Conservation (phyloP, 148 eudicot genomes). For the Fagopyrum esculentum region DNA sequence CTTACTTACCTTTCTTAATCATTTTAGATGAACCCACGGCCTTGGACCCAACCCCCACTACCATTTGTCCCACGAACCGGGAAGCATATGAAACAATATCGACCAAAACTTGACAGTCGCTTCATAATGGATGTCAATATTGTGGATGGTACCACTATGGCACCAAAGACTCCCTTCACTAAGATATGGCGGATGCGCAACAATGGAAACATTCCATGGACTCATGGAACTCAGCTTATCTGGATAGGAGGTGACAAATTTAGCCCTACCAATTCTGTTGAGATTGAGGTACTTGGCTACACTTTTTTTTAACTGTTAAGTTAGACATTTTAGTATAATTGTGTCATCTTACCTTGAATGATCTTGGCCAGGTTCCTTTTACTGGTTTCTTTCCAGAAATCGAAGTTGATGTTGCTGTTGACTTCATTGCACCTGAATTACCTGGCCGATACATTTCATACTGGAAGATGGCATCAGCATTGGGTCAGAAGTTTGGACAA, state of each 20-base stretch:
- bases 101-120: conserved; percentile 52
- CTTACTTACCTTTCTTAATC: conserved; percentile 8
- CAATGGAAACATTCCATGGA: conserved; percentile 58
- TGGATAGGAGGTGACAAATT: conserved; percentile 78
- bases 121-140: conserved; percentile 62
- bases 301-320: background rate
- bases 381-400: conserved; percentile 38
- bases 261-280: conserved; percentile 29
- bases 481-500: conserved; percentile 78
- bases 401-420: conserved; percentile 68
- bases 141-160: conserved; percentile 67
- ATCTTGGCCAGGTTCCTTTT: conserved; percentile 31
- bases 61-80: conserved; percentile 19
- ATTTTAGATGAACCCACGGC: conserved; percentile 13
- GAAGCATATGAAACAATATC: conserved; percentile 17
- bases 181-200: conserved; percentile 88
- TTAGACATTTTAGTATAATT: background rate
- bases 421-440: conserved; percentile 63
- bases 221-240: conserved; percentile 43
- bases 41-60: conserved; percentile 10
- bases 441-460: conserved; percentile 70
- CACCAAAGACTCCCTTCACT: conserved; percentile 67
- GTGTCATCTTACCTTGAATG: background rate
- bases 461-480: conserved; percentile 73
- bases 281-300: conserved; percentile 36